phyloP scores from a whole-genome alignment of 2,329 filamentous ascomycete species.

The Trichoderma sp. region DNA sequence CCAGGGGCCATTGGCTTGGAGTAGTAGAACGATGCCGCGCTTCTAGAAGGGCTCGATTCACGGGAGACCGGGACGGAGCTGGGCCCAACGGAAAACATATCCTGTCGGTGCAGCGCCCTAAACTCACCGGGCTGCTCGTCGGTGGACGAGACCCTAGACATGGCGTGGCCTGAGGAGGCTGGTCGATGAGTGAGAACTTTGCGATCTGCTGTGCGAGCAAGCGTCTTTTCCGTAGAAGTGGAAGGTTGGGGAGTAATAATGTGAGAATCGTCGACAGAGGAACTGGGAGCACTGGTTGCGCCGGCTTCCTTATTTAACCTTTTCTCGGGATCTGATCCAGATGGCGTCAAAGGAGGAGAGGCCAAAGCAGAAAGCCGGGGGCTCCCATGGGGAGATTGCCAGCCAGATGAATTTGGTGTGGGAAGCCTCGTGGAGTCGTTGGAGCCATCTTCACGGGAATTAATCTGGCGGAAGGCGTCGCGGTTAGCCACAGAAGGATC shows the following conservation, averaged over 20 bases:
- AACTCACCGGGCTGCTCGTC: conserved; percentile 35
- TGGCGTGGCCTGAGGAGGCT: conserved; percentile 41
- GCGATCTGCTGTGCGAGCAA: conserved; percentile 38
- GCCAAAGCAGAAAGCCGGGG: conserved; percentile 70
- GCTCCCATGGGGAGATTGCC: conserved; percentile 64
- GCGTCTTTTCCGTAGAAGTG: conserved; percentile 50
- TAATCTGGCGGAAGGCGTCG: conserved; percentile 43
- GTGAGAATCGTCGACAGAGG: conserved; percentile 38
- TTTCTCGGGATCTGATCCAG: conserved; percentile 58
- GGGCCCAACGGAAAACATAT: conserved; percentile 51
- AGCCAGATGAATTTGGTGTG: conserved; percentile 62
- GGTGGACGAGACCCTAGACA: conserved; percentile 41
- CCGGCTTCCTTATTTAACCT: conserved; percentile 33
- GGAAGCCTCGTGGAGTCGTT: conserved; percentile 60
- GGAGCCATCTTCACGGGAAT: conserved; percentile 58
- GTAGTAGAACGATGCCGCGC: conserved; percentile 60
- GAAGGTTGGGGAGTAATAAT: conserved; percentile 70
- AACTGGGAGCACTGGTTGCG: conserved; percentile 31
- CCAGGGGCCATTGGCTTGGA: conserved; percentile 74
- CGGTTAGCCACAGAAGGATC: conserved; percentile 28
- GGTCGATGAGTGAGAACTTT: conserved; percentile 42
- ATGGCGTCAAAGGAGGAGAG: conserved; percentile 85
- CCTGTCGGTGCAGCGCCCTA: conserved; percentile 47
- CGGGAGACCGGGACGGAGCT: conserved; percentile 57
- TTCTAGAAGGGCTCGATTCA: conserved; percentile 62